phyloP scores from a whole-genome alignment of 495 filamentous ascomycete species.

The Lophium mytilinum region DNA sequence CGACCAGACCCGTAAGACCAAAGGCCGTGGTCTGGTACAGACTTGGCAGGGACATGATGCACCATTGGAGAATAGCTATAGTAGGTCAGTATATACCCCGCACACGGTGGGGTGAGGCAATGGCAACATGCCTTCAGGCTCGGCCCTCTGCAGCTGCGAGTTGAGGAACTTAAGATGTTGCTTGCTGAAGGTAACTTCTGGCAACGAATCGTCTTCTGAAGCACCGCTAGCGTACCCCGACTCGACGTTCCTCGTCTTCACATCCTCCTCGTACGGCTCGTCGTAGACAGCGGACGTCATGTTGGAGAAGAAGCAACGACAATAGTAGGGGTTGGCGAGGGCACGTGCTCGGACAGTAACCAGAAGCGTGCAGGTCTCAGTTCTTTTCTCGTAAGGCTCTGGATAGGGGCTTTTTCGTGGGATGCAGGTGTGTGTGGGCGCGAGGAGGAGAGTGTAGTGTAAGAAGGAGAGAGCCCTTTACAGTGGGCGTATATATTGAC shows the following conservation, averaged over 20 bases:
- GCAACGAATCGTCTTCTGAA: constrained; percentile 55
- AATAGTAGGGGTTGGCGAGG: background rate
- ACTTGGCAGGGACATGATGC: constrained; percentile 77
- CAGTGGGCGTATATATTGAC: constrained; percentile 19
- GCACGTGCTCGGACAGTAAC: constrained; percentile 2
- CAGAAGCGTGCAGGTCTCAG: too few relatives aligned
- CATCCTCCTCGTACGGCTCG: constrained; percentile 3
- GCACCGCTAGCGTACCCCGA: constrained; percentile 82
- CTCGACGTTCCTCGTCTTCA: constrained; percentile 39
- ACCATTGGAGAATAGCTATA: constrained; percentile 83
- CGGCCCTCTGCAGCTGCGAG: constrained; percentile 71
- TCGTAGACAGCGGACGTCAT: constrained; percentile 1
- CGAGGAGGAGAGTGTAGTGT: background rate
- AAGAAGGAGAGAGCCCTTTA: constrained; percentile 4
- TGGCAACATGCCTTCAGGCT: constrained; percentile 52
- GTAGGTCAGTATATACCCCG: background rate
- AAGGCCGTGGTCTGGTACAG: constrained; percentile 98
- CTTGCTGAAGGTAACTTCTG: constrained; percentile 78
- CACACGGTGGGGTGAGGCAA: background rate
- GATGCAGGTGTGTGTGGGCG: background rate
- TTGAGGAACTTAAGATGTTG: constrained; percentile 87
- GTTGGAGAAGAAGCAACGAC: background rate
- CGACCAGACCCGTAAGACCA: constrained; percentile 86
- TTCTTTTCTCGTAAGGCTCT: too few relatives aligned
- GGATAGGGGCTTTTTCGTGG: too few relatives aligned